Evolutionary conservation across 257 asterid species (phyloP), one percentile per base, ranked within the genome.

Genomic region (Pogostemon cablin): DNA sequence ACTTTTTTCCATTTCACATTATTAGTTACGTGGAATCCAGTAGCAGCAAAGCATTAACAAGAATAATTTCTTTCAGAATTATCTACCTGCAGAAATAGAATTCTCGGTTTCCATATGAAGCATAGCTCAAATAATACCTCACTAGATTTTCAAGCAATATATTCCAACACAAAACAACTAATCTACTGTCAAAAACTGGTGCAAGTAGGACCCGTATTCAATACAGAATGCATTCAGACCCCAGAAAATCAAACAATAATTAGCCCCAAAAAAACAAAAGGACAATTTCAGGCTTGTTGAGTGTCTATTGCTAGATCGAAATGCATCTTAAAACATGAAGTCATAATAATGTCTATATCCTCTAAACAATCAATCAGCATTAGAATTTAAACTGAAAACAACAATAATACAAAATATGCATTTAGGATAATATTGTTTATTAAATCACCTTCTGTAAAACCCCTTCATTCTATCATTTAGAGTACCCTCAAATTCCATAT

Each of bases 391-490:
- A 65, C 3, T 2, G 60, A 43, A 52, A 60, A 70, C 32, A 15
- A 32, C 44, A 70, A 46, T 42, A 50, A 39, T 56, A 67, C 12
- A 67, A 50, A 43, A 12, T 55, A 54, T 40, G 67, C 66, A 57
- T 9, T 55, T n/a, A 66, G 37, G 3, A 25, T 25, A 25, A 25
- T 25, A 25, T 25, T 25, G 32, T 25, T 1, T 25, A 25, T 1
- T 3, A 55, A 35, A 34, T 48, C 72, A 90, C 98, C 98, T 92
- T 84, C 97, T 81, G 79, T 92, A 92, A 77, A 92, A 90, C 46
- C 98, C 97, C 81, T 92, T 92, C 98, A 92, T 92, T 85, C 95
- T 86, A 71, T 92, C 98, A 71, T 90, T 92, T 44, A 92, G 79
- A 54, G 86, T 88, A 77, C 98, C 98, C 56, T 84, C 86, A 62